Percentiles rank a stretch among this genome's conserved stretches.
Evolutionary conservation across 106 monocot species (phyloP).

Genomic region (Narthecium ossifragum): DNA sequence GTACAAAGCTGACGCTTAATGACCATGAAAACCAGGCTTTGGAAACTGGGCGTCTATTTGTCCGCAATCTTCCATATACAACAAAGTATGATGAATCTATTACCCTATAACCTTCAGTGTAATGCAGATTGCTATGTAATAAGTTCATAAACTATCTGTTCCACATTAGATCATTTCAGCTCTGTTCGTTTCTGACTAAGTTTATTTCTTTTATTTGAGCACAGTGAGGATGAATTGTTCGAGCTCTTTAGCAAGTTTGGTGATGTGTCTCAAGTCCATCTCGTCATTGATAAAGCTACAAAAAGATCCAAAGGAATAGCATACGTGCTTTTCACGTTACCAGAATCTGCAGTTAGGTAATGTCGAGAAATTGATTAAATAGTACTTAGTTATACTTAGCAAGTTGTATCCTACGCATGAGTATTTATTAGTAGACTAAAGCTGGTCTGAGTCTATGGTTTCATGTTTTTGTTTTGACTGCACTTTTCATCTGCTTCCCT

Average conservation of each 20-base stretch:
- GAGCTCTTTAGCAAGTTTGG: slow-evolving; percentile 83
- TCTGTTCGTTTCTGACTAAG: slow-evolving; percentile 9
- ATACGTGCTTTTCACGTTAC: slow-evolving; percentile 68
- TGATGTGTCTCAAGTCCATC: slow-evolving; percentile 73
- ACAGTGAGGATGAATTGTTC: slow-evolving; percentile 80
- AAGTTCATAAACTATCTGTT: neutral
- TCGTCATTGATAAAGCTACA: slow-evolving; percentile 86
- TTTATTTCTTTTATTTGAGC: slow-evolving; percentile 15
- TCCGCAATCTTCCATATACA: slow-evolving; percentile 88
- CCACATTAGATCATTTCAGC: neutral
- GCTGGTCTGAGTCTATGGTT: too few relatives aligned
- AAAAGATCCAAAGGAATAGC: slow-evolving; percentile 78
- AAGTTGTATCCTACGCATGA: too few relatives aligned
- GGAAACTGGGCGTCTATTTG: slow-evolving; percentile 72
- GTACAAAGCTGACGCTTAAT: slow-evolving; percentile 8
- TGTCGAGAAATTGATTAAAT: neutral
- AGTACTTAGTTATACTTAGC: too few relatives aligned
- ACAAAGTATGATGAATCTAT: slow-evolving; percentile 45
- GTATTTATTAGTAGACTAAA: too few relatives aligned
- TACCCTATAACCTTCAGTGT: neutral
- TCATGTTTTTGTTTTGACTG: too few relatives aligned
- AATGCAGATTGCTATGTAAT: neutral
- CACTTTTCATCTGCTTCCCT: too few relatives aligned
- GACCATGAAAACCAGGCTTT: slow-evolving; percentile 39
- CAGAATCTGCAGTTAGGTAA: slow-evolving; percentile 80